Evolutionary conservation across 2,329 filamentous ascomycete species (phyloP).

Genomic region (Pseudocercospora cruenta): DNA sequence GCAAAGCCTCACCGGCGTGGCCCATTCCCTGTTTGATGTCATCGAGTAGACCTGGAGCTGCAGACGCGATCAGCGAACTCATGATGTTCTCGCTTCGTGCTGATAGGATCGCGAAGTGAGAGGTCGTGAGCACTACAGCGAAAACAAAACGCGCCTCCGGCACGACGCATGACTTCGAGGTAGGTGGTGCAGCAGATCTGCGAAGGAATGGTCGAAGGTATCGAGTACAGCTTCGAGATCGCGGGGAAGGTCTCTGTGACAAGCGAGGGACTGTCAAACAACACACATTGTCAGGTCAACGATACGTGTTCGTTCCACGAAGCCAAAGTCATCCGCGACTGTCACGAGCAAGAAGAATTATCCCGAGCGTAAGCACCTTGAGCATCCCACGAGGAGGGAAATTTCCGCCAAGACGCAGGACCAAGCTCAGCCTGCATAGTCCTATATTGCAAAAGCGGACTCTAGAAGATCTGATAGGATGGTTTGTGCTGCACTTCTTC

Average conservation of each 20-base stretch:
- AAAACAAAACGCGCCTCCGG: conserved; percentile 4
- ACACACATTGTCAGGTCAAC: neutral
- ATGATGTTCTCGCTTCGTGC: neutral
- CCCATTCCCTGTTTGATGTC: neutral
- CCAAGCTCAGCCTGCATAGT: neutral
- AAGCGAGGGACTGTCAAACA: neutral
- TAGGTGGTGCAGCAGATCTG: neutral
- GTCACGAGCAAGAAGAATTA: conserved; percentile 3
- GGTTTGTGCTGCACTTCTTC: conserved; percentile 4
- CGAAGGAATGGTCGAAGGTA: neutral
- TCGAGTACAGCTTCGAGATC: neutral
- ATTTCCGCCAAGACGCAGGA: neutral
- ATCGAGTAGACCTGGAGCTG: neutral
- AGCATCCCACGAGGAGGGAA: neutral
- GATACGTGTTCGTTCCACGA: neutral
- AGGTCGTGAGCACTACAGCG: conserved; percentile 8
- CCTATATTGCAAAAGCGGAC: conserved; percentile 7
- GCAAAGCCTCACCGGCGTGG: neutral
- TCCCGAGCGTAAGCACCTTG: conserved; percentile 7
- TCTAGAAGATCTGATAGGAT: neutral
- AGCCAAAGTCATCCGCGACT: conserved; percentile 6
- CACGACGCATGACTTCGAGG: conserved; percentile 3
- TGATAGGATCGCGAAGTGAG: neutral
- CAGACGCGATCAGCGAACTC: conserved; percentile 1
- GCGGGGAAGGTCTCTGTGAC: neutral